Evolutionary conservation across 2,329 filamentous ascomycete genomes (phyloP).

Genomic region (Ophiostoma perfectum): DNA sequence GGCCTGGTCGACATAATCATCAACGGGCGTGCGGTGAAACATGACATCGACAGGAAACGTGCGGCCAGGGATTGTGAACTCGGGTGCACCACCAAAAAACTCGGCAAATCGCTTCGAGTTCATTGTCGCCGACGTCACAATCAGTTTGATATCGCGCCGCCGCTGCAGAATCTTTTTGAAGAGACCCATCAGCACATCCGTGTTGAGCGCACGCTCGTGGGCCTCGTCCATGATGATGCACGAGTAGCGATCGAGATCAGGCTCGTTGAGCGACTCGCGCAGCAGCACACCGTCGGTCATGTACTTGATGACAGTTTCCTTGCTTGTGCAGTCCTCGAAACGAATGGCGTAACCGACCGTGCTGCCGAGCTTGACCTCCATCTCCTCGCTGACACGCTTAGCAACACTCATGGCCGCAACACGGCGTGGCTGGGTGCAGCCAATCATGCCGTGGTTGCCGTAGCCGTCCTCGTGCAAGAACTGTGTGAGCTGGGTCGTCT

Average conservation of each 20-base stretch:
- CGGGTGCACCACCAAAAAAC: constrained; percentile 92
- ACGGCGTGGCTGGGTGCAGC: constrained; percentile 91
- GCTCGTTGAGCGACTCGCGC: constrained; percentile 85
- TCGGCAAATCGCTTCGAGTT: constrained; percentile 93
- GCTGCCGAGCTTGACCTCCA: constrained; percentile 85
- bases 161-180: constrained; percentile 95
- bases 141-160: constrained; percentile 85
- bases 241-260: constrained; percentile 90
- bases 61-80: constrained; percentile 91
- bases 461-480: constrained; percentile 96
- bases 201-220: constrained; percentile 93
- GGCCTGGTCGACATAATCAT: constrained; percentile 95
- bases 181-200: constrained; percentile 92
- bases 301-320: constrained; percentile 94
- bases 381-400: constrained; percentile 96
- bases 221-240: constrained; percentile 99
- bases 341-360: constrained; percentile 94
- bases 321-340: constrained; percentile 96
- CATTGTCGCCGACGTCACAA: constrained; percentile 98
- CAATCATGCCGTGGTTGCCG: constrained; percentile 79
- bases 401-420: constrained; percentile 99
- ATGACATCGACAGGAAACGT: constrained; percentile 94
- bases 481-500: constrained; percentile 95
- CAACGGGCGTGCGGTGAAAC: constrained; percentile 88
- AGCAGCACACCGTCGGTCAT: constrained; percentile 97